Evolutionary conservation across 2,329 filamentous ascomycete genomes (phyloP), one percentile per base, ranked within the genome.

Genomic region (Alternaria gaisen): DNA sequence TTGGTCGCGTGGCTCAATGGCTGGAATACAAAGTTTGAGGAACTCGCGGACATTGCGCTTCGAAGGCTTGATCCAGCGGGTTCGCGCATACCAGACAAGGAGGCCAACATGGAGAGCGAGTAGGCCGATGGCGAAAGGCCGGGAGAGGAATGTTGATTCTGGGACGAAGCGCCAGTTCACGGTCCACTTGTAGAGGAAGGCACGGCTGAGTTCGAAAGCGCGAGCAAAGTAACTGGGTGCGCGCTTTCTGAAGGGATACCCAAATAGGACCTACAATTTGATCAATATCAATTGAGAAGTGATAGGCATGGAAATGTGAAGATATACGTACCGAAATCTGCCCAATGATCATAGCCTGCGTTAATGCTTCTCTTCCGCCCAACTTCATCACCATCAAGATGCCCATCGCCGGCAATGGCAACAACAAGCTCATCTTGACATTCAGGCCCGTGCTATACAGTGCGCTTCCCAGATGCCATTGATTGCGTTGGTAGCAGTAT

Each of bases 141-240:
- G 86, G 68, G 88, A 90, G 47, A 96, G 85, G 72, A 99, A 99
- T 0, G 82, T 79, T 7, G 91, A 87, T 79, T 97, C 93, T 16
- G 91, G 90, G n/a, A 97, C 81, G 77, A 98, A 98, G 55, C 94
- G 89, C 95, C 95, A 99, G 79, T 99, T 99, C 68, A 99, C 95
- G 0, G 95, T 99, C 95, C 95, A 99, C 80, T 94, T 93, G 84
- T 94, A 98, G 71, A 97, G 85, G 81, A 99, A 99, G 70, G 92
- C 88, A 56, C 95, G 86, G 47, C 91, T 93, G 60, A 99, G 85
- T 81, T 99, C 93, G 75, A 99, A 99, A 0, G 95, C 93, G 65
- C 91, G 86, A 47, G 87, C 86, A 18, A 96, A 75, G 76, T 99
- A 99, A 28, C 90, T 91, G 60, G 80, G 79, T 20, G 88, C 80